These are phyloP conservation scores for Straminergon stramineum DNA, from an alignment of 225 moss, liverwort and hornwort species.

Conservation along the genomic window DNA sequence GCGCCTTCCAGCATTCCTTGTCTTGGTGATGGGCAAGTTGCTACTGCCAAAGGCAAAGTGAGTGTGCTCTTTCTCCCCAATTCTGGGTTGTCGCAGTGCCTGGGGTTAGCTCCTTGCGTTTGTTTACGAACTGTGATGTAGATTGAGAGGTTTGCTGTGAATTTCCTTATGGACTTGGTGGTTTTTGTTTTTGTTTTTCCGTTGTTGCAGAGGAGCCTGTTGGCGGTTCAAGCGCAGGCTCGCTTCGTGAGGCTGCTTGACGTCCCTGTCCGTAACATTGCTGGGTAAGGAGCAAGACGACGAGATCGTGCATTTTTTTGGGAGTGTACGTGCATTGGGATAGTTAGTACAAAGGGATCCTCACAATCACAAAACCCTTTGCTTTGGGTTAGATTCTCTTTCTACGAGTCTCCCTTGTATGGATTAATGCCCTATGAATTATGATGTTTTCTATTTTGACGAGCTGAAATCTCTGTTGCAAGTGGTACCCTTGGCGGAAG, in stretches of 20 bases:
- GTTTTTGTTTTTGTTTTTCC: not conserved
- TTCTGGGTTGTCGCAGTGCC: not conserved
- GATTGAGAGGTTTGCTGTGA: not conserved
- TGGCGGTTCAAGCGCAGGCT: slow-evolving; percentile 8
- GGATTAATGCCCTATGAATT: not conserved
- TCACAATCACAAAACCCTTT: not conserved
- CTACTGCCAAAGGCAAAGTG: not conserved
- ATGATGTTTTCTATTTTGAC: not conserved
- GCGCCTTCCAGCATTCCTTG: not conserved
- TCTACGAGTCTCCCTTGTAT: not conserved
- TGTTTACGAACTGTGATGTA: not conserved
- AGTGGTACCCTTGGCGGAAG: not conserved
- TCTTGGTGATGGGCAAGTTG: not conserved
- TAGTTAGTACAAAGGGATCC: not conserved
- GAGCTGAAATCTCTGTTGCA: not conserved
- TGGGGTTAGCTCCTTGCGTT: not conserved
- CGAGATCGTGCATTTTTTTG: not conserved
- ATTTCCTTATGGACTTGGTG: not conserved
- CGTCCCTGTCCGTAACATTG: not conserved
- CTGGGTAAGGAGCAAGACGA: not conserved
- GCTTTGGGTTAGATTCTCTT: not conserved
- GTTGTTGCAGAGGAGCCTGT: slow-evolving; percentile 4
- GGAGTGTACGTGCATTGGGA: not conserved
- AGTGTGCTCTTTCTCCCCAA: not conserved
- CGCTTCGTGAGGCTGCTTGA: slow-evolving; percentile 2